phyloP scores from a whole-genome alignment of 1,284 basidiomycete genomes.

The Tetrapyrgos nigripes region DNA sequence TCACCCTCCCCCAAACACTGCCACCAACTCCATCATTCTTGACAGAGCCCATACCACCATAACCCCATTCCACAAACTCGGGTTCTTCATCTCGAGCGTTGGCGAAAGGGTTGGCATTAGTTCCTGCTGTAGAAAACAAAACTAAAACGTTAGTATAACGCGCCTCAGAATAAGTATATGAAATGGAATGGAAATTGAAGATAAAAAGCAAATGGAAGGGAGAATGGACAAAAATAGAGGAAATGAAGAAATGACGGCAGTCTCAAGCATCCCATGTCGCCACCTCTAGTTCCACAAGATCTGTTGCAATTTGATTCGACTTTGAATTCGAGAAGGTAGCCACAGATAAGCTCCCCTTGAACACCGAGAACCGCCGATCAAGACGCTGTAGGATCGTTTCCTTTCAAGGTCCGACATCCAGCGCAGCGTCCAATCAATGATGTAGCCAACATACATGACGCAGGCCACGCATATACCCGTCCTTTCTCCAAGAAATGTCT shows the following conservation, averaged over 20 bases:
- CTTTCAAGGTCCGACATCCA: too few relatives aligned
- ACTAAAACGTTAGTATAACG: too few relatives aligned
- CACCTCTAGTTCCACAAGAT: too few relatives aligned
- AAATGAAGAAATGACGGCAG: neutral
- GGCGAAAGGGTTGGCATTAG: slow-evolving; percentile 53
- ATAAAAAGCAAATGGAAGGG: neutral
- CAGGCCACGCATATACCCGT: too few relatives aligned
- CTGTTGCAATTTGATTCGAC: too few relatives aligned
- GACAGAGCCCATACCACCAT: slow-evolving; percentile 83
- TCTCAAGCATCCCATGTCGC: neutral
- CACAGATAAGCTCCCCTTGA: too few relatives aligned
- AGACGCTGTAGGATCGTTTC: too few relatives aligned
- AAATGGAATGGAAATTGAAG: slow-evolving; percentile 2
- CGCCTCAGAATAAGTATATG: slow-evolving; percentile 17
- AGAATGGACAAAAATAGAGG: neutral
- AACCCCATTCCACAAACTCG: slow-evolving; percentile 87
- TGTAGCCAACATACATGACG: too few relatives aligned
- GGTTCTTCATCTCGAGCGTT: slow-evolving; percentile 64
- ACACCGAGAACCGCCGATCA: too few relatives aligned
- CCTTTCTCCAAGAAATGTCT: too few relatives aligned
- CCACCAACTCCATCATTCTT: slow-evolving; percentile 41
- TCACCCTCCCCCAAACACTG: slow-evolving; percentile 48
- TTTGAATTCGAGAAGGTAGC: too few relatives aligned
- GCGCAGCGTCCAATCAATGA: too few relatives aligned
- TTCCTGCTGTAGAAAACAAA: neutral